Evolutionary conservation across 495 filamentous ascomycete genomes (phyloP).

Genomic region (Xylaria castorea): DNA sequence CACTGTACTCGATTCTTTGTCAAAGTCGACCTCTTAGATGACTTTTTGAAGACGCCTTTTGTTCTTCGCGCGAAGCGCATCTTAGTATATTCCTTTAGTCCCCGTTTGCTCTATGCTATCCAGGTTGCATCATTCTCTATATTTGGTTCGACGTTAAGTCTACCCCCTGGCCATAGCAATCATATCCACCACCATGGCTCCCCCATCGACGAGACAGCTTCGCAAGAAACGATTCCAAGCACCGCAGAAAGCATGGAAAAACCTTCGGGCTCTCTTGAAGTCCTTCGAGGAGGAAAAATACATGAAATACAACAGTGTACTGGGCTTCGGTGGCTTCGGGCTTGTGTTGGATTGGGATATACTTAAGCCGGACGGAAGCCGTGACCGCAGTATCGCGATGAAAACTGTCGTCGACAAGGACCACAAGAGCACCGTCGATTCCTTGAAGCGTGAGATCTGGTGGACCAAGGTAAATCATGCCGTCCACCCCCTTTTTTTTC

Average conservation of each 20-base stretch:
- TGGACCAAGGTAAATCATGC: conserved; percentile 18
- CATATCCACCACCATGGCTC: not conserved
- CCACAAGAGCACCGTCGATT: not conserved
- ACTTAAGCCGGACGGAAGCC: not conserved
- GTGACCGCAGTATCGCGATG: conserved; percentile 5
- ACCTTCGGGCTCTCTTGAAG: not conserved
- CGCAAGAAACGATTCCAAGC: not conserved
- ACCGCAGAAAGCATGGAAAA: conserved; percentile 20
- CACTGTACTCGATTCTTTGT: conserved; percentile 10
- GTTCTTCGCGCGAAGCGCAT: not conserved
- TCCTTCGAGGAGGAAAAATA: not conserved
- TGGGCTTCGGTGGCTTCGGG: conserved; percentile 23
- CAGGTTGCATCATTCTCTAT: not conserved
- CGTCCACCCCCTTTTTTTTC: not conserved
- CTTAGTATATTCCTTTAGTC: not conserved
- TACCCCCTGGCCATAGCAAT: not conserved
- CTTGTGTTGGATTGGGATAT: conserved; percentile 11
- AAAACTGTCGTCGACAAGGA: not conserved
- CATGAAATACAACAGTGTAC: conserved; percentile 15
- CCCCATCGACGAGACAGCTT: not conserved
- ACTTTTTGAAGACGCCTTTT: not conserved
- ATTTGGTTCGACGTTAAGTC: not conserved
- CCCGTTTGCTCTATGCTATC: not conserved
- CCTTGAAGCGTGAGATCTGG: not conserved
- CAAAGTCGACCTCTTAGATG: not conserved